Evolutionary conservation across 371 early-diverging fungal species (phyloP), one percentile per base, ranked within the genome.

Genomic region (Umbelopsis sp.): DNA sequence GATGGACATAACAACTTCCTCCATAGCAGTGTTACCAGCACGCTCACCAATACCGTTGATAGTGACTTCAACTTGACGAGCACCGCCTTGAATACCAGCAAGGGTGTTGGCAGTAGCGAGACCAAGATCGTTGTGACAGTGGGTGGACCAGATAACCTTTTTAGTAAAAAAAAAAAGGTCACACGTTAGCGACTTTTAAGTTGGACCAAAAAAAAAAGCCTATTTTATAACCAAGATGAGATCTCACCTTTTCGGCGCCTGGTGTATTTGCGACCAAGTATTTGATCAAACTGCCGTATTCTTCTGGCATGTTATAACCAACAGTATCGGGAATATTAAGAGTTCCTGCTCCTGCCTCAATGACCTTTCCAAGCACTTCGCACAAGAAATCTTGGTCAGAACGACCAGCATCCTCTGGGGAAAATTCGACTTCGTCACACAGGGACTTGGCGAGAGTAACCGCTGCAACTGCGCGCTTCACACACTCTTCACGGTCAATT

Each of bases 21-120:
- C 98, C 79, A 97, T 83, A 14, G 97, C 86, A 3, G 98, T 97
- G 81, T 98, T 98, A 67, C 97, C 96, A n/a, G 97, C 98, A 69
- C 98, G 94, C 81, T 97, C 98, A 68, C 98, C 98, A 71, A 98
- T 98, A 44, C 98, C 97, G 84, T 97, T 97, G 76, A 98, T 93
- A 0, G 98, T 96, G 20, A 97, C 97, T 74, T 98, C 98, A 7
- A 97, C 96, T 75, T 98, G 98, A 12, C 97, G 88, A 12, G 96
- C 97, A 52, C 98, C 98, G 74, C 92, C 93, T 48, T 69, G 70
- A 45, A 98, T 84, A 67, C 96, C 98, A 44, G 96, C 89, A 22
- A 98, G 82, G 0, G 97, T 94, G 76, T 98, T 98, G 44, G 98
- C 97, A 0, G 98, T 97, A 41, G 98, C 97, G 44, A 98, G 86